A percentile compares a stretch with the other conserved stretches of the same genome.
Evolutionary conservation across 169 alveolate species (phyloP).

Genomic region (Theileria orientalis): DNA sequence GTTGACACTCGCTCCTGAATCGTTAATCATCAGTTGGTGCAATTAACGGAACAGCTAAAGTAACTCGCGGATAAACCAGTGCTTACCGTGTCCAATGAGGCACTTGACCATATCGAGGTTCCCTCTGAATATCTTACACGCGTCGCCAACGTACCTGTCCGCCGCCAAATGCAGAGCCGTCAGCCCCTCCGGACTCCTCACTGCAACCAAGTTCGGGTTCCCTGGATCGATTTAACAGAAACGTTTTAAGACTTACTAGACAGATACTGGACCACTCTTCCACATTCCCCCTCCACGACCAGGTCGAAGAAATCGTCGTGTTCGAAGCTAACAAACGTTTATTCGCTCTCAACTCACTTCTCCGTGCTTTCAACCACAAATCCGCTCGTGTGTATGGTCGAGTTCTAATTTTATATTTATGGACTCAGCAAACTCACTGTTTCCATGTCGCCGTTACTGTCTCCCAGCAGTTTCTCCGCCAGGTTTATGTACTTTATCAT

Average conservation of each 20-base stretch:
- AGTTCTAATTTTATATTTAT: not conserved
- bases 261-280: not conserved
- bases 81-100: not conserved
- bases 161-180: slow-evolving; percentile 58
- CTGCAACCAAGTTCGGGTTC: slow-evolving; percentile 22
- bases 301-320: not conserved
- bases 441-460: not conserved
- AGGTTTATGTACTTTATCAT: slow-evolving; percentile 29
- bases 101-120: not conserved
- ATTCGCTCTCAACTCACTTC: too few relatives aligned
- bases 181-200: slow-evolving; percentile 39
- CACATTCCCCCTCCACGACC: not conserved
- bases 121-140: slow-evolving; percentile 7
- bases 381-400: not conserved
- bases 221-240: too few relatives aligned
- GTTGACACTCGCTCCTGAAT: slow-evolving; percentile 39
- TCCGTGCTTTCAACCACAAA: not conserved
- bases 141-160: slow-evolving; percentile 28
- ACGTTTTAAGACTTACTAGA: not conserved
- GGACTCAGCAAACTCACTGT: not conserved
- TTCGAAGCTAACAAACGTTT: slow-evolving; percentile 3
- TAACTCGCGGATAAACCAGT: not conserved
- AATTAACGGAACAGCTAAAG: too few relatives aligned
- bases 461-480: not conserved
- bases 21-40: too few relatives aligned